phyloP scores from a whole-genome alignment of 75 land plant species.

The Larix kaempferi region DNA sequence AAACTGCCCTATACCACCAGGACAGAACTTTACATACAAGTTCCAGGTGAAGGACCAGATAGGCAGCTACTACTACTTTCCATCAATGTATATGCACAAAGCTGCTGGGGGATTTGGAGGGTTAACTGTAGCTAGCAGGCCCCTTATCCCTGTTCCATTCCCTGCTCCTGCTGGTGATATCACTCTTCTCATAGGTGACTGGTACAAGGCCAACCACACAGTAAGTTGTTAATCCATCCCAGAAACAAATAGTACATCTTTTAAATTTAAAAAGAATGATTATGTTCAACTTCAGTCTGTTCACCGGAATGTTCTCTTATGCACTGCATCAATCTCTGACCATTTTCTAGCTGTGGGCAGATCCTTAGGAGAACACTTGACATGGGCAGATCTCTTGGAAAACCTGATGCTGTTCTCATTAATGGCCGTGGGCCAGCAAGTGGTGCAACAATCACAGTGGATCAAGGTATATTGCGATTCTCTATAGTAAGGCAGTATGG shows the following conservation, averaged over 20 bases:
- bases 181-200: conserved; percentile 59
- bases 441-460: conserved; percentile 33
- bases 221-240: conserved; percentile 14
- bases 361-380: conserved; percentile 34
- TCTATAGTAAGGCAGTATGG: no score
- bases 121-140: conserved; percentile 42
- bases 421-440: conserved; percentile 43
- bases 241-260: no score
- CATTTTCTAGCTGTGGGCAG: conserved; percentile 10
- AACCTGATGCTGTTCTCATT: conserved; percentile 56
- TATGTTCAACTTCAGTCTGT: no score
- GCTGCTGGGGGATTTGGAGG: conserved; percentile 74
- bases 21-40: conserved; percentile 53
- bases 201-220: conserved; percentile 61
- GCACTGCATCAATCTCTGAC: no score
- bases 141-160: conserved; percentile 60
- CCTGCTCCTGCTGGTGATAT: conserved; percentile 50
- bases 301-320: no score
- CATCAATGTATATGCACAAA: conserved; percentile 51
- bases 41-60: conserved; percentile 74
- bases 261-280: no score
- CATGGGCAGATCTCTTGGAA: conserved; percentile 26
- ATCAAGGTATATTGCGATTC: conserved; percentile 19
- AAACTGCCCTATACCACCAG: conserved; percentile 68
- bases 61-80: conserved; percentile 67